Base-by-base conservation (phyloP, 768 basidiomycete species). In the Hericium rajendrae region DNA sequence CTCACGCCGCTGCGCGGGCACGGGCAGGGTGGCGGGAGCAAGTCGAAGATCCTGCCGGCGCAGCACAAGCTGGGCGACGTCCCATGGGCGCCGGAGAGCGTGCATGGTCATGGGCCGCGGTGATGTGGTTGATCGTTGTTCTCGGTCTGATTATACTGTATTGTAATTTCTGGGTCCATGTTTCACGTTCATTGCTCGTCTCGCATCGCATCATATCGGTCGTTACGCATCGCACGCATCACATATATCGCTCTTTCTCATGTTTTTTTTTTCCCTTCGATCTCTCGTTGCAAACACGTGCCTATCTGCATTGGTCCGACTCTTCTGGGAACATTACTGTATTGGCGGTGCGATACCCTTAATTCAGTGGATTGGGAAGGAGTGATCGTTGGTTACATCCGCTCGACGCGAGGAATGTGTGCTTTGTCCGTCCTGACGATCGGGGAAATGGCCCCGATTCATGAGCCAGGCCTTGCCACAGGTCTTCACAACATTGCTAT, bases 41-140 rank as follows among this genome's bases (percentile, higher is more conserved):
- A 20, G 32, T 51, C 51, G 51, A 51, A 48, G n/a, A 55, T 55
- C 1, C 16, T 69, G 46, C 69, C 76, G 8, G 72, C 75, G 10
- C 74, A 83, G 56, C 80, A 83, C 61, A 76, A 72, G 57, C 66
- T 87, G 20, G 80, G 80, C 22, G 86, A 88, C 62, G 85, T 86
- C 57, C 65, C 79, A 48, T 86, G 84, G 85, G 53, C 63, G 48
- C 61, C 59, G 40, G 62, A 50, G 18, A 57, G 28, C 28, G 28
- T 8, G 28, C 8, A 59, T 26, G 50, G 54, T 2, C 8, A 59
- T 26, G 50, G 54, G 22, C 51, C 54, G 26, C 61, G 56, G 57
- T 50, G 49, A 50, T 1, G 28, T 5, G 49, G 22, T 6, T 28
- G 24, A 2, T 24, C 24, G 1, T 8, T 50, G 22, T 13, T 50